Conservation (phyloP, 2,329 filamentous ascomycete species). For the Aspergillus tubingensis region DNA sequence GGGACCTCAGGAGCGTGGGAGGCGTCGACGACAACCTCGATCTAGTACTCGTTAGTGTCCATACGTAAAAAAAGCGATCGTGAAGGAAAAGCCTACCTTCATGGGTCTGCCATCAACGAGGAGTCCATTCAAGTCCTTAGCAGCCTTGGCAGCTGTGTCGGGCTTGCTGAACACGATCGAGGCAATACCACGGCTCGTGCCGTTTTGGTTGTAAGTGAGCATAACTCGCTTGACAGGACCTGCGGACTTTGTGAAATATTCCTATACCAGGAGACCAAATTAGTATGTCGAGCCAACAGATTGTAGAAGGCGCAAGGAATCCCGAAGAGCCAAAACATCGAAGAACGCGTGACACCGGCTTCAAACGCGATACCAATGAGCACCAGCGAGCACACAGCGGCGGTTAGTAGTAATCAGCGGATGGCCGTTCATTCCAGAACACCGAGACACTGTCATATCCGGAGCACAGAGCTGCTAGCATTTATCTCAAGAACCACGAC, state of each 20-base stretch:
- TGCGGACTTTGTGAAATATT: slow-evolving; percentile 89
- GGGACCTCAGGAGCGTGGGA: slow-evolving; percentile 68
- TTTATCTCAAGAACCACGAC: not conserved
- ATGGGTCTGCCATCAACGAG: slow-evolving; percentile 88
- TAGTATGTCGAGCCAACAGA: slow-evolving; percentile 43
- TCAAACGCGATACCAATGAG: slow-evolving; percentile 35
- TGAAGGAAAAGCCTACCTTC: slow-evolving; percentile 62
- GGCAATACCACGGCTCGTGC: slow-evolving; percentile 86
- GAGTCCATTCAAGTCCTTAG: slow-evolving; percentile 80
- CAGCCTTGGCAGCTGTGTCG: slow-evolving; percentile 81
- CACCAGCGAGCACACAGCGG: slow-evolving; percentile 63
- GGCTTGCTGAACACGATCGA: slow-evolving; percentile 82
- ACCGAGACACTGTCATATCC: not conserved
- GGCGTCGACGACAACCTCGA: slow-evolving; percentile 86
- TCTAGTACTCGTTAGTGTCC: slow-evolving; percentile 52
- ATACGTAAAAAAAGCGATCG: not conserved
- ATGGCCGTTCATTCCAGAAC: not conserved
- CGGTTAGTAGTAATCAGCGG: slow-evolving; percentile 48
- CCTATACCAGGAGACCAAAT: slow-evolving; percentile 65
- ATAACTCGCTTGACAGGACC: slow-evolving; percentile 89
- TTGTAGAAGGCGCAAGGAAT: slow-evolving; percentile 25
- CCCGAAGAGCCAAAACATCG: slow-evolving; percentile 28
- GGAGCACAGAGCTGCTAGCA: not conserved
- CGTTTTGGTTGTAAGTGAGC: slow-evolving; percentile 89
- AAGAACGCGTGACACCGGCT: slow-evolving; percentile 28